Base-by-base conservation (phyloP, 2,329 filamentous ascomycete genomes). In the Fonsecaea erecta region DNA sequence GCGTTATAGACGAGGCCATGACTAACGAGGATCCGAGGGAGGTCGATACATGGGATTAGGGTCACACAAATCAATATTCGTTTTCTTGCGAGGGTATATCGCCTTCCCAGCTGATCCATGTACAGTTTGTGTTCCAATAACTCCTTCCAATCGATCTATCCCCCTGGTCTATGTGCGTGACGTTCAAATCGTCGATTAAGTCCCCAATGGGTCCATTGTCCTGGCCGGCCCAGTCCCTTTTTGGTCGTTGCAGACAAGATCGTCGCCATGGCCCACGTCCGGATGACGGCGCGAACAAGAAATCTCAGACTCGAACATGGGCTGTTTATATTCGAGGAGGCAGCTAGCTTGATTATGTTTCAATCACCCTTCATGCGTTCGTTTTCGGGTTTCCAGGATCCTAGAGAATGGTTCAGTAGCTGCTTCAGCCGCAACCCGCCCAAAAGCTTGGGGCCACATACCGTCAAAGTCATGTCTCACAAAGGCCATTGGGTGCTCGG, bases 401-500 rank as follows among this genome's bases (percentile, higher is more conserved):
- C 65, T 66, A 60, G 51, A 7, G 21, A n/a, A 30, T 21, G 60
- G n/a, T n/a, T 72, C 54, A 71, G 30, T 37, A 24, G n/a, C 32
- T 21, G 28, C 2, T 21, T 34, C 16, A 52, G 34, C 12, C 18
- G 59, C 34, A 51, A n/a, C 37, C 24, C 14, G 26, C 28, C n/a
- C 18, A 51, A 34, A 24, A 12, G 14, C 26, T 14, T 30, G 43
- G 6, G 52, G 48, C 16, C 32, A 52, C 84, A 71, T 81, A 96
- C 94, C 95, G 82, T 96, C 92, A 77, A 99, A 99, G 62, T 93
- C 89, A 80, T 99, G 95, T 80, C 95, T 93, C 67, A 99, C 95
- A 82, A 96, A 98, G 1, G 95, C 95, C 92, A 97, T 94, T 0
- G 93, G 92, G 75, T 98, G 90, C 71, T 97, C 92, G 48, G 88